A percentile compares a stretch with the other conserved stretches of the same genome.
phyloP scores from a whole-genome alignment of 164 flowering plant species.

The Pachysandra terminalis region DNA sequence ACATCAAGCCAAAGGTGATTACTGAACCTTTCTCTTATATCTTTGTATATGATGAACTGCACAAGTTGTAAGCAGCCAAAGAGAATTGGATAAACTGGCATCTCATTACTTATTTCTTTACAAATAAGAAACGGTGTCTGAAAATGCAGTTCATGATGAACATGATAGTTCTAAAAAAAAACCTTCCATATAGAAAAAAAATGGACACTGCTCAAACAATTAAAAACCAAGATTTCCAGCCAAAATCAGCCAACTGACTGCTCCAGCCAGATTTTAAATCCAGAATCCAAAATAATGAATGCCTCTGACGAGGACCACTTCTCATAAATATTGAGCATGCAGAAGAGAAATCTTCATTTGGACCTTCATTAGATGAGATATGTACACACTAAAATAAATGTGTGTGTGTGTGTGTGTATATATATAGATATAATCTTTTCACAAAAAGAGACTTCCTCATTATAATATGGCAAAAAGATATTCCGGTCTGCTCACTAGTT shows the following conservation, averaged over 20 bases:
- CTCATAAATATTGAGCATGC: neutral
- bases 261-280: neutral
- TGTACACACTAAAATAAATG: too few species aligned
- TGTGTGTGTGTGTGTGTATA: too few species aligned
- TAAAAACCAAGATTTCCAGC: neutral
- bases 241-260: neutral
- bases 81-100: neutral
- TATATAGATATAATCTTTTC: too few species aligned
- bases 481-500: too few species aligned
- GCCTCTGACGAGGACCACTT: neutral
- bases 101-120: neutral
- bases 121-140: neutral
- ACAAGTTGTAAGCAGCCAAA: constrained; percentile 7
- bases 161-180: neutral
- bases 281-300: neutral
- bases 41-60: constrained; percentile 78
- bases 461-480: too few species aligned
- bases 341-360: too few species aligned
- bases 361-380: too few species aligned
- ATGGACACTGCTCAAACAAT: neutral
- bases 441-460: too few species aligned
- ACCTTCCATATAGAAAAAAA: neutral
- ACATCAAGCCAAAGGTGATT: constrained; percentile 92
- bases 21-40: constrained; percentile 70
- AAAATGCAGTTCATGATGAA: neutral